These are phyloP conservation scores for Nannochloropsis oceanica DNA, from an alignment of 108 stramenopile genomes.

Conservation along the genomic window DNA sequence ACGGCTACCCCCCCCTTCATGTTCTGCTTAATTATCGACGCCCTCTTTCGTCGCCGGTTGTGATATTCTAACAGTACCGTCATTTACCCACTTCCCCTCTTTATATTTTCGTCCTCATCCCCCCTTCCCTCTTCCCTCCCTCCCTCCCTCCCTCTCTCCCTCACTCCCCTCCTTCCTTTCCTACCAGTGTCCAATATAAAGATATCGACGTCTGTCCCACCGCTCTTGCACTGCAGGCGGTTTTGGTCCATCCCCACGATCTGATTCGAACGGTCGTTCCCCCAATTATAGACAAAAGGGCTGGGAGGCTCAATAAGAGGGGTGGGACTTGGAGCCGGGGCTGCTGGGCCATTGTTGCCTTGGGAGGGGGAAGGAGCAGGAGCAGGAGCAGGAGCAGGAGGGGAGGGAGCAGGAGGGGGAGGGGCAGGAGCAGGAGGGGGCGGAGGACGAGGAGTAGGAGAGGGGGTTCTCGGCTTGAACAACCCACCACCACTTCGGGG, in stretches of 20 bases:
- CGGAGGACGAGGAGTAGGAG: background rate
- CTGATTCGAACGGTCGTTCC: background rate
- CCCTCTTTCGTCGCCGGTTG: too few species aligned
- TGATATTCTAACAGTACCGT: too few species aligned
- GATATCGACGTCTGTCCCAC: background rate
- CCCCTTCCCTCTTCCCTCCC: too few species aligned
- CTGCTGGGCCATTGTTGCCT: background rate
- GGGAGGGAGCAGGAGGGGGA: background rate
- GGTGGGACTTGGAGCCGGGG: background rate
- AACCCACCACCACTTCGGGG: too few species aligned
- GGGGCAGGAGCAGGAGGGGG: background rate
- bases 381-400: background rate
- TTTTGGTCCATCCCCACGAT: background rate
- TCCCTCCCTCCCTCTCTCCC: too few species aligned
- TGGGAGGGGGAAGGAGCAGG: background rate
- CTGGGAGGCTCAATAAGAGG: background rate
- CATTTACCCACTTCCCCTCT: too few species aligned
- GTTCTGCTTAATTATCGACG: too few species aligned
- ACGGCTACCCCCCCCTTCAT: too few species aligned
- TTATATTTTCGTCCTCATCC: too few species aligned
- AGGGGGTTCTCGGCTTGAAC: background rate
- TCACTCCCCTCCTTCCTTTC: background rate
- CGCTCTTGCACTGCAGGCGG: background rate
- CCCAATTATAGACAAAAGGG: background rate
- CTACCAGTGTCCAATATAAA: background rate